Evolutionary conservation across 148 eudicot genomes (phyloP), one percentile per base, ranked within the genome.

Genomic region (Persicaria tinctoria): DNA sequence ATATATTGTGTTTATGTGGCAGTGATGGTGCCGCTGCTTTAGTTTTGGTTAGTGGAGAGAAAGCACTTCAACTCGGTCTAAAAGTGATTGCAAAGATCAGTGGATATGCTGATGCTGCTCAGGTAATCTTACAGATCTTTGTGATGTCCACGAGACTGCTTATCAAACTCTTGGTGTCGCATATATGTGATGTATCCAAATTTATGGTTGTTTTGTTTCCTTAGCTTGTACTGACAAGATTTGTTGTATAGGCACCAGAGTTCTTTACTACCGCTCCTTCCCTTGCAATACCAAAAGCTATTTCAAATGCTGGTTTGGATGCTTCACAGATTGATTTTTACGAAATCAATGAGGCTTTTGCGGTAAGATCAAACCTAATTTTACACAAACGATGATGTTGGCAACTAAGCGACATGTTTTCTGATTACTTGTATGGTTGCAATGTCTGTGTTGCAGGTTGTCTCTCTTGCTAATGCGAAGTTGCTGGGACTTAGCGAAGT

Each of bases 1-100:
- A 14, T 18, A 41, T 70, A 56, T 76, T 83, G 50, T 51, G 50
- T 51, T 73, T 8, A 45, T 41, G 9, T 27, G 17, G 16, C 89
- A 95, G 97, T 85, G 98, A 95, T 83, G 98, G 98, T 75, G 97
- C 94, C 81, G 97, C 98, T 77, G 98, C 98, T 74, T 79, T 95
- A 72, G 97, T 95, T 78, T 84, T 95, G 75, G 93, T 95, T 72
- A 95, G 98, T 80, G 98, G 98, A 71, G 87, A 95, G 87, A 90
- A 79, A 72, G 97, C 97, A 7, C 79, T 90, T 56, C 68, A 92
- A 84, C 93, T 95, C 76, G 97, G 98, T 72, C 83, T 95, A 47
- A 73, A 85, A 75, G 96, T 95, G 77, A 86, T 95, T 50, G 98
- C 89, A 72, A 95, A 90, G 87, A 89, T 95, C 83, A 59, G 87